Base-by-base conservation (phyloP, 1,139 yeast genomes). In the Nakaseomyces kungkrabaensis region DNA sequence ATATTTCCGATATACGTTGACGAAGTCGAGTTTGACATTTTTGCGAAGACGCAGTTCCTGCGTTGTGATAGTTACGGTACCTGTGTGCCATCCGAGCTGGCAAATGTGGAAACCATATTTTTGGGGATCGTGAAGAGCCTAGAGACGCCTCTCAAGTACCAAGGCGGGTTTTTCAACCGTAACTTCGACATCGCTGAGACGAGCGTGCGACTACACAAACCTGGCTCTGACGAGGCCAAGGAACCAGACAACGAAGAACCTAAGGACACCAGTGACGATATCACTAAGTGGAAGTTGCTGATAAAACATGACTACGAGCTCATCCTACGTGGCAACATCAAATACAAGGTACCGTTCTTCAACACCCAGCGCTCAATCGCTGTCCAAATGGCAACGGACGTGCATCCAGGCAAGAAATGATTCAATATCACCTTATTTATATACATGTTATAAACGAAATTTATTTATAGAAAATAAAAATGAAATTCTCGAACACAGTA, bases 261-360 rank as follows among this genome's bases (percentile, higher is more conserved):
- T 17, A 17, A 17, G 22, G 22, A 17, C 22, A 17, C 42, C 31
- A 45, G 34, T 25, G 61, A 65, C 50, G 72, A 68, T 40, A 52
- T 61, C 13, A 66, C 63, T 17, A 79, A 81, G 62, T 90, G 98
- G 98, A 78, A 79, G 50, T 72, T 75, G 24, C 79, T 92, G 22
- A 80, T 85, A 26, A 78, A 80, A 55, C 80, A 87, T 61, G 96
- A 96, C 10, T 90, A 90, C 66, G 96, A 89, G 54, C 71, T 90
- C 59, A 85, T 89, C 29, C 74, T 90, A 1, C 74, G 96, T 45
- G 98, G 98, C 0, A 81, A 82, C 24, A 74, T 90, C 65, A 81
- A 79, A 64, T 90, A 92, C 66, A 78, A 77, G 50, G 71, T 90
- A 47, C 92, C 95, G 1, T 73, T 90, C 56, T 74, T 79, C 45